phyloP scores from a whole-genome alignment of 2,329 filamentous ascomycete genomes.

The Botrytis porri region DNA sequence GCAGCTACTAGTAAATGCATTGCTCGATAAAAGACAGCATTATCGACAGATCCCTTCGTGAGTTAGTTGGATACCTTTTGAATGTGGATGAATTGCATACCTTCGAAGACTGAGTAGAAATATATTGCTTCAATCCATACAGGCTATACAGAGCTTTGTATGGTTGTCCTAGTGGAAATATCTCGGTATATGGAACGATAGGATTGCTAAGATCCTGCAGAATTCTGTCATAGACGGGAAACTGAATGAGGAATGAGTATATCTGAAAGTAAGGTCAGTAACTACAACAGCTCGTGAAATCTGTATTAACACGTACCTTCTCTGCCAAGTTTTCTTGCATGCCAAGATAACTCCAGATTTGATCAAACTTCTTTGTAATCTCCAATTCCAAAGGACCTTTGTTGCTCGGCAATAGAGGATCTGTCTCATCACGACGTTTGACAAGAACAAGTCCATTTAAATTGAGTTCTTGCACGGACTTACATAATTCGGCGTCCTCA shows the following conservation, averaged over 20 bases:
- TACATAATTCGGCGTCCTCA: slow-evolving; percentile 54
- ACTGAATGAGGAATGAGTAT: slow-evolving; percentile 65
- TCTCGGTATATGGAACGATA: slow-evolving; percentile 51
- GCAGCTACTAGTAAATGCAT: slow-evolving; percentile 57
- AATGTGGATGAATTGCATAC: slow-evolving; percentile 26
- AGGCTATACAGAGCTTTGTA: slow-evolving; percentile 74
- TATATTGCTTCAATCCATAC: slow-evolving; percentile 61
- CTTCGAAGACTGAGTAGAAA: slow-evolving; percentile 40
- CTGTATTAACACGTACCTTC: slow-evolving; percentile 50
- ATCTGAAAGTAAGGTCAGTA: slow-evolving; percentile 47
- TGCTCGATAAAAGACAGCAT: slow-evolving; percentile 43
- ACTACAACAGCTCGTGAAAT: background rate
- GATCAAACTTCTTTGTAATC: slow-evolving; percentile 76
- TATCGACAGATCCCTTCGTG: slow-evolving; percentile 31
- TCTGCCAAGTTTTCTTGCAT: slow-evolving; percentile 67
- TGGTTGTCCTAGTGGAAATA: slow-evolving; percentile 67
- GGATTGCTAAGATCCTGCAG: slow-evolving; percentile 56
- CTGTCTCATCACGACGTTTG: slow-evolving; percentile 53
- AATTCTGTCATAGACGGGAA: slow-evolving; percentile 65
- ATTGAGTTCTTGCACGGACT: slow-evolving; percentile 65
- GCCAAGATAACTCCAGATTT: slow-evolving; percentile 77
- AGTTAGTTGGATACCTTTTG: slow-evolving; percentile 18
- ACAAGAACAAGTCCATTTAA: slow-evolving; percentile 66
- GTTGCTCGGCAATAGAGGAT: slow-evolving; percentile 48
- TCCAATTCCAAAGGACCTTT: slow-evolving; percentile 69